phyloP scores from a whole-genome alignment of 148 eudicot genomes.

The Arctostaphylos glauca region DNA sequence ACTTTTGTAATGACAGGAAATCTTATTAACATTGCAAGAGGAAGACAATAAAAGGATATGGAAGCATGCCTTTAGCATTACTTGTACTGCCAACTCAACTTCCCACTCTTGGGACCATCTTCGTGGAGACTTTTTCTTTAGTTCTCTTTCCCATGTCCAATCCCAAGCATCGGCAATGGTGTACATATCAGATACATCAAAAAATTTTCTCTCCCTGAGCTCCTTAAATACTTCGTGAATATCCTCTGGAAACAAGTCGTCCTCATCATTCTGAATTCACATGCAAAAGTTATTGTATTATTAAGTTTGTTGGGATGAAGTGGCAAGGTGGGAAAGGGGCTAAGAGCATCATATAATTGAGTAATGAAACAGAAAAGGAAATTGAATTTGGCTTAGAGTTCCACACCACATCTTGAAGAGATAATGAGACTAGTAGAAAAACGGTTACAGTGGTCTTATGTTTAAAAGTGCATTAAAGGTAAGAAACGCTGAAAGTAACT shows the following conservation, averaged over 20 bases:
- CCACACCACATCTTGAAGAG: not conserved
- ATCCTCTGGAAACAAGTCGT: slow-evolving; percentile 93
- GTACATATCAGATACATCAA: slow-evolving; percentile 90
- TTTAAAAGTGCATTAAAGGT: not conserved
- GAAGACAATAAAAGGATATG: not conserved
- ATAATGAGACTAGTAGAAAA: not conserved
- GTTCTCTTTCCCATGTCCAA: slow-evolving; percentile 96
- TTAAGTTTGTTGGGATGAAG: slow-evolving; percentile 1
- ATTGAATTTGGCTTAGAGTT: not conserved
- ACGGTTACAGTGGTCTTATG: not conserved
- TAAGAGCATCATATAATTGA: not conserved
- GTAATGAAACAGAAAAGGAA: not conserved
- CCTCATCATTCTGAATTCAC: slow-evolving; percentile 73
- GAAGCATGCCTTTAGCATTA: slow-evolving; percentile 76
- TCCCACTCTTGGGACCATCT: slow-evolving; percentile 99
- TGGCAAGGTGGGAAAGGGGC: not conserved
- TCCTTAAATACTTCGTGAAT: slow-evolving; percentile 77
- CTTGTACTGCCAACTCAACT: slow-evolving; percentile 82
- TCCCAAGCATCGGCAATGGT: slow-evolving; percentile 98
- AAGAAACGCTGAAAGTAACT: not conserved
- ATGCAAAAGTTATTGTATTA: not conserved
- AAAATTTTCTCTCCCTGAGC: slow-evolving; percentile 64
- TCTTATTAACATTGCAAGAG: slow-evolving; percentile 3
- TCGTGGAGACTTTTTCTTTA: slow-evolving; percentile 69
- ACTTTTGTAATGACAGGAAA: slow-evolving; percentile 3